Conservation (phyloP, 176 grass and related monocot genomes). For the Tillandsia fasciculata region DNA sequence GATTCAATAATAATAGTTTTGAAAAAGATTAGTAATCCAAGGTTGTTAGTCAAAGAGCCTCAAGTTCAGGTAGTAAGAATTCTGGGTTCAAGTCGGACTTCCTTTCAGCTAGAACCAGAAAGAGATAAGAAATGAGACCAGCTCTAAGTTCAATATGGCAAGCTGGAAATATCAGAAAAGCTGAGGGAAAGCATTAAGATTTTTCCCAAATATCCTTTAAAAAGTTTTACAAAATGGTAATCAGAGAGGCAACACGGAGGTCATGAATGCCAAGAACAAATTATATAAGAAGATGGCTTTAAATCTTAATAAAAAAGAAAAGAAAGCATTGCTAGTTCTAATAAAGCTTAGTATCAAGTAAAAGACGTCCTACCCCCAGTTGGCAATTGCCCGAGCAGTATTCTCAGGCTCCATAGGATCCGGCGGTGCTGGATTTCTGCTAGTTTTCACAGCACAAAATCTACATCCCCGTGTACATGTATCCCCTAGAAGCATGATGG, state of each 20-base stretch:
- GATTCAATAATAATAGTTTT: not conserved
- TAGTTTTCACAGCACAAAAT: slow-evolving; percentile 89
- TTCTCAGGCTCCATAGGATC: slow-evolving; percentile 59
- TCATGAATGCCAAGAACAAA: too few species aligned
- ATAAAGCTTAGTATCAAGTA: not conserved
- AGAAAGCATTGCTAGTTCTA: not conserved
- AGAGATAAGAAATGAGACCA: too few species aligned
- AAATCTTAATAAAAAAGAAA: not conserved
- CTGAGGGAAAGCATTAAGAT: not conserved
- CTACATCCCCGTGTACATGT: slow-evolving; percentile 80
- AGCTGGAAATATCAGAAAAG: too few species aligned
- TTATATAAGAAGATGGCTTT: not conserved
- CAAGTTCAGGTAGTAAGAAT: too few species aligned
- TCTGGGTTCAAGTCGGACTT: too few species aligned
- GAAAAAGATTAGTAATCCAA: too few species aligned
- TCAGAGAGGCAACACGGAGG: too few species aligned
- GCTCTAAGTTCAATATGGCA: too few species aligned
- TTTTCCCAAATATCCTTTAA: not conserved
- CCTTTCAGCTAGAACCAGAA: too few species aligned
- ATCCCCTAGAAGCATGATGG: slow-evolving; percentile 86
- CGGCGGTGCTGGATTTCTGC: slow-evolving; percentile 47
- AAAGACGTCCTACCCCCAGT: slow-evolving; percentile 51
- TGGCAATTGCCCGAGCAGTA: slow-evolving; percentile 57
- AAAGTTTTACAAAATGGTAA: not conserved
- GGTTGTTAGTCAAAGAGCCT: too few species aligned